Evolutionary conservation across 805 yeast genomes (phyloP).

Genomic region (Sungouiella blattae): DNA sequence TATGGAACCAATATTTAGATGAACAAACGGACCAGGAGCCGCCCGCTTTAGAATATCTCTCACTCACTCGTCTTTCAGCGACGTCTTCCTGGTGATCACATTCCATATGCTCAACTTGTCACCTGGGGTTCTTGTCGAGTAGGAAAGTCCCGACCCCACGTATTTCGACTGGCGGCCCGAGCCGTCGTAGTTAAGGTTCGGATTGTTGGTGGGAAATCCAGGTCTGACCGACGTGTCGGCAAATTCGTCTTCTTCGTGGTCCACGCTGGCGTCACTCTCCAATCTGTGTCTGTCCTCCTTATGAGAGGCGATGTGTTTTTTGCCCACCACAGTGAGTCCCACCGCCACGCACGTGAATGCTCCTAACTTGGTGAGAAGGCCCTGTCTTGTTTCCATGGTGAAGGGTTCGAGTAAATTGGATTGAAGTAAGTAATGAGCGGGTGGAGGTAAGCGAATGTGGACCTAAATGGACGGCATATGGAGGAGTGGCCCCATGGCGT

Average conservation of each 20-base stretch:
- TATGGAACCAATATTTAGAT: too few relatives aligned
- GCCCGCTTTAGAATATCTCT: too few relatives aligned
- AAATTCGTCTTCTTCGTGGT: conserved; percentile 27
- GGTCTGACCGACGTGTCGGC: conserved; percentile 37
- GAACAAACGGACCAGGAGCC: not conserved
- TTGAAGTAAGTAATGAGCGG: too few relatives aligned
- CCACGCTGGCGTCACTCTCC: conserved; percentile 36
- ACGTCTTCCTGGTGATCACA: conserved; percentile 6
- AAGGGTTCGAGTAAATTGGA: too few relatives aligned
- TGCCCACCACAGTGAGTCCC: conserved; percentile 31
- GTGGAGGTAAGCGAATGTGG: too few relatives aligned
- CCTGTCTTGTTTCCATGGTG: conserved; percentile 34
- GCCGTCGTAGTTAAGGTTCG: conserved; percentile 27
- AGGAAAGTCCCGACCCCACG: conserved; percentile 66
- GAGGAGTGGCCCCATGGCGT: too few relatives aligned
- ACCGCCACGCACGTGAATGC: conserved; percentile 29
- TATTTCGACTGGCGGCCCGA: conserved; percentile 55
- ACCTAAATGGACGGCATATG: too few relatives aligned
- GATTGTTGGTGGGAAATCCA: conserved; percentile 47
- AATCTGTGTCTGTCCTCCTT: conserved; percentile 32
- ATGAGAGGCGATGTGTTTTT: conserved; percentile 29
- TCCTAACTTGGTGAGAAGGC: conserved; percentile 33
- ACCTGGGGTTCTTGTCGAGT: conserved; percentile 54
- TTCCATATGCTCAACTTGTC: conserved; percentile 42
- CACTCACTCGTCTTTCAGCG: conserved; percentile 1